Evolutionary conservation across 768 basidiomycete species (phyloP).

Genomic region (Amyloporia xantha): DNA sequence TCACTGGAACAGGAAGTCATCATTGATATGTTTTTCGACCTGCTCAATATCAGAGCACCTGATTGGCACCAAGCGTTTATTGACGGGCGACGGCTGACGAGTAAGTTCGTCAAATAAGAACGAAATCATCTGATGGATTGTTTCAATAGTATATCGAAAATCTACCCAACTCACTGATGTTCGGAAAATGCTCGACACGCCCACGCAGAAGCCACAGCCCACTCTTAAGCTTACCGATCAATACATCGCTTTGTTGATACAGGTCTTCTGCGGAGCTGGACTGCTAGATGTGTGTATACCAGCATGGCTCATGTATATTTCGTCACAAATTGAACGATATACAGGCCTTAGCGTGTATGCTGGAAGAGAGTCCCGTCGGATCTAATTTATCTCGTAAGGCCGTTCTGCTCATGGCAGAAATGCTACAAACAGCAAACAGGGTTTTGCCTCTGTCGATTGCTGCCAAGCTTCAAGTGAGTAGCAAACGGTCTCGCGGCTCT

Average conservation of each 20-base stretch:
- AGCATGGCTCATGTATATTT: background rate
- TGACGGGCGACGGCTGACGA: slow-evolving; percentile 79
- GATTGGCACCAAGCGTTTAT: slow-evolving; percentile 94
- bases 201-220: slow-evolving; percentile 37
- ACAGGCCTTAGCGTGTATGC: slow-evolving; percentile 79
- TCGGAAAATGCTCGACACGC: slow-evolving; percentile 57
- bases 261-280: slow-evolving; percentile 82
- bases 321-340: background rate
- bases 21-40: slow-evolving; percentile 90
- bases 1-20: slow-evolving; percentile 67
- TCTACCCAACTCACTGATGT: no score
- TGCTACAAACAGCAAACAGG: slow-evolving; percentile 82
- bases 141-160: slow-evolving; percentile 3
- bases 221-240: slow-evolving; percentile 86
- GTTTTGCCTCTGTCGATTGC: slow-evolving; percentile 79
- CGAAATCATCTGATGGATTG: background rate
- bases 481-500: background rate
- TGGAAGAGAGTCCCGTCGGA: slow-evolving; percentile 72
- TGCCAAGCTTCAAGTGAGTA: slow-evolving; percentile 71
- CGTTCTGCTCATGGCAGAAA: slow-evolving; percentile 84
- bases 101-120: slow-evolving; percentile 35
- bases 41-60: slow-evolving; percentile 86
- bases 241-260: slow-evolving; percentile 79
- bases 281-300: slow-evolving; percentile 76
- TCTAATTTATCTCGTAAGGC: slow-evolving; percentile 82